Evolutionary conservation across 2,329 filamentous ascomycete genomes (phyloP), one percentile per base, ranked within the genome.

Genomic region (Sarocladium kiliense): DNA sequence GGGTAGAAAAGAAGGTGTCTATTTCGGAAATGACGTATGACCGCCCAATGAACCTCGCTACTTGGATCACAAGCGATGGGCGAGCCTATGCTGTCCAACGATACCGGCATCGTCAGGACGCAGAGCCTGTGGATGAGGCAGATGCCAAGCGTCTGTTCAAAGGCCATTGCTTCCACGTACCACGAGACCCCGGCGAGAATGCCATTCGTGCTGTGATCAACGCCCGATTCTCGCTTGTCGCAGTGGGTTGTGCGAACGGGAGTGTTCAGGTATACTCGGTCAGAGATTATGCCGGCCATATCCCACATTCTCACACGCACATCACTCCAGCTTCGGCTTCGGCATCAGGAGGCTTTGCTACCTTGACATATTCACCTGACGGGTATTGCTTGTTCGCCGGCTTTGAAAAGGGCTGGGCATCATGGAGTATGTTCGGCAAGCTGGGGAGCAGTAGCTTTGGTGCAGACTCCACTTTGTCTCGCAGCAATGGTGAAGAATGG

Each of bases 341-440:
- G 18, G 80, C 82, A 16, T 86, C 90, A 1, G 94, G 94, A 0
- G 70, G 73, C 12, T 74, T 97, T 53, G 91, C 83, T 2, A 88
- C 85, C 27, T 71, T 99, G 60, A 84, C 75, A 58, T 99, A 96
- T 74, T 97, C 94, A 1, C 91, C 93, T 0, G 94, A 99, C 68
- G 94, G 94, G 18, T 97, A 97, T 69, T 96, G 92, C 68, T 79
- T 99, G 9, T 97, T 99, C 70, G 91, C 88, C 42, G 94, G 93
- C 1, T 97, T 93, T 65, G 87, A 94, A 64, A 85, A 87, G 57
- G 95, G 94, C 1, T 99, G 94, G 94, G 88, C 89, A 3, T 93
- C 86, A 47, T 99, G 93, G 93, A 97, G 93, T 68, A 94, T 97
- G 36, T 99, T 96, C 70, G 94, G 94, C 32, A 97, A 96, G 69